Conservation (phyloP, 805 yeast genomes). For the Kregervanrija delftensis region DNA sequence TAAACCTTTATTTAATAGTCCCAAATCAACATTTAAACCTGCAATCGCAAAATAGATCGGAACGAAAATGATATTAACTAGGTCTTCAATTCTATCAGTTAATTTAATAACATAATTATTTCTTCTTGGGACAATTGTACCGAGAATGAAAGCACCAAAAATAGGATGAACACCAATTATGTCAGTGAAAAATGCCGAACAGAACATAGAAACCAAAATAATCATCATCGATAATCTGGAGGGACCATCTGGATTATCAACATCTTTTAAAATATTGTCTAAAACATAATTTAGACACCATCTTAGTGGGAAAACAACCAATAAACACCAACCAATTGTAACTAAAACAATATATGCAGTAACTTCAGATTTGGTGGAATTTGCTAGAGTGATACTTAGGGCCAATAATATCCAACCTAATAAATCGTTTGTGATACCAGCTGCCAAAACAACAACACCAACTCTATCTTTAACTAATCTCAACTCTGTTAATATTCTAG, state of each 20-base stretch:
- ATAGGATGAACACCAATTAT: slow-evolving; percentile 83
- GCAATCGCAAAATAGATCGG: slow-evolving; percentile 79
- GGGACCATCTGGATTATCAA: slow-evolving; percentile 55
- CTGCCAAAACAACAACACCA: slow-evolving; percentile 68
- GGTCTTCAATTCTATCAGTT: slow-evolving; percentile 71
- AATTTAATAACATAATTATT: slow-evolving; percentile 63
- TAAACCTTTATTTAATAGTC: slow-evolving; percentile 52
- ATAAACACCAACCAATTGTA: slow-evolving; percentile 61
- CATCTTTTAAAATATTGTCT: slow-evolving; percentile 31
- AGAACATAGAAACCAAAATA: slow-evolving; percentile 49
- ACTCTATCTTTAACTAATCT: slow-evolving; percentile 66
- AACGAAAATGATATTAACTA: slow-evolving; percentile 62
- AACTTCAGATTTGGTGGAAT: slow-evolving; percentile 59
- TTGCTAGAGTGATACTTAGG: slow-evolving; percentile 67
- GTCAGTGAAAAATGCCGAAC: slow-evolving; percentile 73
- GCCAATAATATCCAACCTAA: slow-evolving; percentile 80
- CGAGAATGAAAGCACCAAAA: slow-evolving; percentile 78
- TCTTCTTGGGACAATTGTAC: slow-evolving; percentile 70
- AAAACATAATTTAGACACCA: slow-evolving; percentile 39
- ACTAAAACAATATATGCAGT: slow-evolving; percentile 64
- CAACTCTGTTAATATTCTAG: slow-evolving; percentile 69
- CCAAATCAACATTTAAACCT: slow-evolving; percentile 65
- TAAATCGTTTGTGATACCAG: slow-evolving; percentile 76
- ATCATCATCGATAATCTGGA: slow-evolving; percentile 53
- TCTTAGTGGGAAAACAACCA: slow-evolving; percentile 53